These are phyloP conservation scores for Phytopythium mirpurense DNA, from an alignment of 352 stramenopile species.

Conservation along the genomic window DNA sequence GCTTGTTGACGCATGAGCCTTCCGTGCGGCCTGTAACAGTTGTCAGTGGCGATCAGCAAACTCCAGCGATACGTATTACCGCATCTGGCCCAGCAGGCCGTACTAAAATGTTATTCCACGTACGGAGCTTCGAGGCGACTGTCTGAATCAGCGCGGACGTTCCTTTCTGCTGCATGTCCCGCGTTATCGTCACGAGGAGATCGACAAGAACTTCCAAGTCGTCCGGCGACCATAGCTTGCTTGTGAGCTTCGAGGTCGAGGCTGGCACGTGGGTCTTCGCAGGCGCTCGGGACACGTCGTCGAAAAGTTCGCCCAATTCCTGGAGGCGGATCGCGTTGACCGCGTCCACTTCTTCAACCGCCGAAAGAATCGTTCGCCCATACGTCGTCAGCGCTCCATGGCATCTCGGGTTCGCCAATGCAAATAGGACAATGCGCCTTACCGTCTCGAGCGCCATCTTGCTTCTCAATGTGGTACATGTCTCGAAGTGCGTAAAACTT, in stretches of 20 bases:
- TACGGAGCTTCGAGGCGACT: slow-evolving; percentile 30
- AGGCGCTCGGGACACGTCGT: slow-evolving; percentile 29
- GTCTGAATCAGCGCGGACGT: slow-evolving; percentile 28
- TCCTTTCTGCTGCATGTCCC: slow-evolving; percentile 47
- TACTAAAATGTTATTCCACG: slow-evolving; percentile 2
- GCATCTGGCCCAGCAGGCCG: slow-evolving; percentile 5
- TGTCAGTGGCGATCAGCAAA: not conserved
- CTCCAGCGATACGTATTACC: not conserved
- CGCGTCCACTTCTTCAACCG: not conserved
- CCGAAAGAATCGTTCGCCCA: too few relatives aligned
- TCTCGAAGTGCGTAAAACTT: slow-evolving; percentile 77
- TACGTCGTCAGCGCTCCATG: too few relatives aligned
- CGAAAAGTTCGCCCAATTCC: slow-evolving; percentile 45
- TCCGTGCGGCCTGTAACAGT: slow-evolving; percentile 37
- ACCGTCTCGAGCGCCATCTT: not conserved
- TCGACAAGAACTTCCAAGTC: slow-evolving; percentile 53
- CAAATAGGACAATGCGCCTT: not conserved
- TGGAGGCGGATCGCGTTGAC: slow-evolving; percentile 26
- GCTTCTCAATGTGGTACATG: slow-evolving; percentile 50
- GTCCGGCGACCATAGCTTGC: slow-evolving; percentile 48
- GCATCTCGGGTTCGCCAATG: too few relatives aligned
- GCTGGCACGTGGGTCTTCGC: slow-evolving; percentile 15
- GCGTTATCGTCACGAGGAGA: slow-evolving; percentile 54
- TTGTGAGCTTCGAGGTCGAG: slow-evolving; percentile 18
- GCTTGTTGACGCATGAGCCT: slow-evolving; percentile 48